These are phyloP conservation scores for Aspergillus felis DNA, from an alignment of 2,329 filamentous ascomycete species.

Conservation along the genomic window DNA sequence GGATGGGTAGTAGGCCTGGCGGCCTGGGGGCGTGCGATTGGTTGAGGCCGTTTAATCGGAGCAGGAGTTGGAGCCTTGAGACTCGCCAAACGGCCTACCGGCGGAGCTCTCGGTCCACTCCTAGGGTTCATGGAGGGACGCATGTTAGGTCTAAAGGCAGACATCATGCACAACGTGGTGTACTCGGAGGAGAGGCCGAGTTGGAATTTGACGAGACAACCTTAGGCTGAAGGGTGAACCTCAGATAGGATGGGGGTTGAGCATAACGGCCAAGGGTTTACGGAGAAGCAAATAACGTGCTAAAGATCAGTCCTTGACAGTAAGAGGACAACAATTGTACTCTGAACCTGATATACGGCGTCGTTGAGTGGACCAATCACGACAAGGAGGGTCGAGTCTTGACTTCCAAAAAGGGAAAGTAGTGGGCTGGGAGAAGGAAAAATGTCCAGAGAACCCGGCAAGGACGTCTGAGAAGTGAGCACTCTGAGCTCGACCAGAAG, in stretches of 20 bases:
- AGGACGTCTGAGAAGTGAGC: neutral
- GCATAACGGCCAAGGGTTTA: neutral
- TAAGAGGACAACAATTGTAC: neutral
- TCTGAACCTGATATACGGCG: neutral
- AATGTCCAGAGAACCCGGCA: neutral
- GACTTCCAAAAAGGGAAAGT: neutral
- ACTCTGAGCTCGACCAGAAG: neutral
- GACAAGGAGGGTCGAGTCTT: neutral
- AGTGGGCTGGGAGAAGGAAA: neutral
- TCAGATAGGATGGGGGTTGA: neutral
- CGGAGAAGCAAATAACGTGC: neutral
- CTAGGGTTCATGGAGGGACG: conserved; percentile 30
- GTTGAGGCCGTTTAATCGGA: conserved; percentile 36
- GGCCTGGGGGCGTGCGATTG: conserved; percentile 27
- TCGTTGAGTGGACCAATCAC: neutral
- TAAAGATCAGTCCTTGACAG: neutral
- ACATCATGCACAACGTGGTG: conserved; percentile 21
- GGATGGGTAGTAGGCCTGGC: conserved; percentile 33
- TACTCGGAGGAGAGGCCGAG: neutral
- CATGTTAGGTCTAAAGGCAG: conserved; percentile 29
- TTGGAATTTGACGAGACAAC: neutral
- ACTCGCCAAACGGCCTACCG: conserved; percentile 39
- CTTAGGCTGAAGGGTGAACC: neutral
- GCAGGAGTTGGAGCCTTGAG: conserved; percentile 35
- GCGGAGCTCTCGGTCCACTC: conserved; percentile 20